Conservation (phyloP, 2,329 filamentous ascomycete genomes). For the Trichophyton benhamiae region DNA sequence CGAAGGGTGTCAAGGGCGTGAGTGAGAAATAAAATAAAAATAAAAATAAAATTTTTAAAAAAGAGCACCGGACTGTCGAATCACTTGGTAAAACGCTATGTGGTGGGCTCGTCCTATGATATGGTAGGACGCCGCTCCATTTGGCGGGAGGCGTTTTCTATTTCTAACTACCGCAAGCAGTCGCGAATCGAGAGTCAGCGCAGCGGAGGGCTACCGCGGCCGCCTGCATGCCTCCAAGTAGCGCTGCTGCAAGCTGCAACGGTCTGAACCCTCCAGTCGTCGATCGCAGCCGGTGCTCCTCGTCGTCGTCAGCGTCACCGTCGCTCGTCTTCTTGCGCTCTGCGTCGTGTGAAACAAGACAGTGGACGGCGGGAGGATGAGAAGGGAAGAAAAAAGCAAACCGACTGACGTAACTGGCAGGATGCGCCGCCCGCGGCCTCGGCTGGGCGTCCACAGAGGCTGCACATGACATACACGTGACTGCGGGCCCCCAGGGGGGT, state of each 20-base stretch:
- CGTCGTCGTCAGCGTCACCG: background rate
- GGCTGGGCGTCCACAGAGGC: background rate
- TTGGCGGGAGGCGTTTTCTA: background rate
- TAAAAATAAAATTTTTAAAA: too few relatives aligned
- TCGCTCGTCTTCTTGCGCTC: background rate
- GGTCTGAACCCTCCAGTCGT: too few relatives aligned
- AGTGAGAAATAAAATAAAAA: background rate
- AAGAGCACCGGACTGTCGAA: background rate
- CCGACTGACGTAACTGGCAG: background rate
- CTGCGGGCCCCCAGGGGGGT: background rate
- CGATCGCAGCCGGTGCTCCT: background rate
- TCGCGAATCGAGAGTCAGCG: background rate
- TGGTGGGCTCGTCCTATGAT: background rate
- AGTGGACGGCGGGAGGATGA: background rate
- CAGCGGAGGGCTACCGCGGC: too few relatives aligned
- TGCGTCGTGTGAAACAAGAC: background rate
- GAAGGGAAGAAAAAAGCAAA: background rate
- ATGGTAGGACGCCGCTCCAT: background rate
- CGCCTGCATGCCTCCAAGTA: too few relatives aligned
- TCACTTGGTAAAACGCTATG: background rate
- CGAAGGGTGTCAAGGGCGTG: background rate
- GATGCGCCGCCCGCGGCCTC: background rate
- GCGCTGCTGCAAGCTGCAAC: too few relatives aligned
- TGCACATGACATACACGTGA: background rate
- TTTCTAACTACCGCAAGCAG: background rate